Conservation (phyloP, 2,329 filamentous ascomycete genomes). For the Penicillium crustosum region DNA sequence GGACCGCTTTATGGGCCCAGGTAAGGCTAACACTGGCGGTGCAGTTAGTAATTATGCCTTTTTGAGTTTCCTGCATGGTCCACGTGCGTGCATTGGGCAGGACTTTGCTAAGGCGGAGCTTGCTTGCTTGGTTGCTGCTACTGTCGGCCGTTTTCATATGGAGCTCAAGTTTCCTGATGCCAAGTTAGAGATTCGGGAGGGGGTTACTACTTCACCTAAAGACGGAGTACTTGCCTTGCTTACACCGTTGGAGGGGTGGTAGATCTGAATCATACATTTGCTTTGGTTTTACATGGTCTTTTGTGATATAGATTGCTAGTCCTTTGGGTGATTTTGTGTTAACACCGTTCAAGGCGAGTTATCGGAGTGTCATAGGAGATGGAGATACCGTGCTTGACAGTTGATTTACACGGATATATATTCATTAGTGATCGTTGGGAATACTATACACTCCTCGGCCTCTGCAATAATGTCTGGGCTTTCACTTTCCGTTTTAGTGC, state of each 20-base stretch:
- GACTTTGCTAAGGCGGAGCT: conserved; percentile 81
- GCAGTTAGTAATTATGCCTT: conserved; percentile 74
- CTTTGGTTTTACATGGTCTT: not conserved
- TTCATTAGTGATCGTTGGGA: not conserved
- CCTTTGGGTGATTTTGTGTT: not conserved
- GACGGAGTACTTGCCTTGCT: conserved; percentile 70
- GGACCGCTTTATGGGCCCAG: conserved; percentile 66
- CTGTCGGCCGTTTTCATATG: conserved; percentile 71
- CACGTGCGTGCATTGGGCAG: conserved; percentile 80
- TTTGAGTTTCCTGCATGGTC: conserved; percentile 82
- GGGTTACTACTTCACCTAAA: conserved; percentile 70
- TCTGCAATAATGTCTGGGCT: not conserved
- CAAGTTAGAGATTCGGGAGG: conserved; percentile 66
- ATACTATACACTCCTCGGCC: not conserved
- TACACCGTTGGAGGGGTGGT: conserved; percentile 44
- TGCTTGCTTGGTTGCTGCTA: conserved; percentile 74
- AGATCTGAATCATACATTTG: not conserved
- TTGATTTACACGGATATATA: not conserved
- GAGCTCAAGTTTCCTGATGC: conserved; percentile 62
- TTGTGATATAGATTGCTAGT: not conserved
- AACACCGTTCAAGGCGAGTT: not conserved
- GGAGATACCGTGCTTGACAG: too few species aligned
- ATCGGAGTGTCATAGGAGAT: not conserved
- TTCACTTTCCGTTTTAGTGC: too few species aligned
- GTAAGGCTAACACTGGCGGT: conserved; percentile 62